A percentile compares a stretch with the other conserved stretches of the same genome.
Conservation (phyloP, 257 asterid species). For the Solanum arcanum region DNA sequence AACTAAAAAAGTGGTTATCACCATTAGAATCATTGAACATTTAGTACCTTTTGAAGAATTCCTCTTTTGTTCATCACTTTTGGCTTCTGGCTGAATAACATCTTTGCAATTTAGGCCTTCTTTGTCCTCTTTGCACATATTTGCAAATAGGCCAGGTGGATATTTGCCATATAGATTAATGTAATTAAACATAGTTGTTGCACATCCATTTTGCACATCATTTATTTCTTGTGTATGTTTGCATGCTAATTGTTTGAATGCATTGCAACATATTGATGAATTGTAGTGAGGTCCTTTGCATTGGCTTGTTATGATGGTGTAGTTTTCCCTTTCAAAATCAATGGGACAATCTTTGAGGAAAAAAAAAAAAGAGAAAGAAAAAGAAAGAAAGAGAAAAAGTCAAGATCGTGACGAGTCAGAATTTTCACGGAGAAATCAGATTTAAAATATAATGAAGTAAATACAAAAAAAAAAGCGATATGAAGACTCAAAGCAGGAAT, state of each 20-base stretch:
- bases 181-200: conserved; percentile 51
- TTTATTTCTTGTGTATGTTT: conserved; percentile 40
- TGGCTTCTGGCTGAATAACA: neutral
- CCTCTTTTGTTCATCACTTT: neutral
- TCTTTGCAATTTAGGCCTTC: conserved; percentile 46
- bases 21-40: neutral
- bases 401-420: neutral
- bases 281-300: conserved; percentile 86
- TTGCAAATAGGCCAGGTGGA: conserved; percentile 66
- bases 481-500: neutral
- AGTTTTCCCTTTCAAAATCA: conserved; percentile 61
- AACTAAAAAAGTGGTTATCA: neutral
- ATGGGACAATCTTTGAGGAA: conserved; percentile 42
- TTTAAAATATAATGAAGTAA: neutral
- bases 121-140: conserved; percentile 48
- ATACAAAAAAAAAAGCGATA: rapidly evolving
- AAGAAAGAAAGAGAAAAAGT: neutral
- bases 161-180: conserved; percentile 49
- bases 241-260: conserved; percentile 52
- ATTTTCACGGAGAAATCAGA: neutral
- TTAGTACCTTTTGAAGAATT: neutral
- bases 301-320: conserved; percentile 70
- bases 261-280: conserved; percentile 40
- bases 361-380: neutral
- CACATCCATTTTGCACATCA: conserved; percentile 45